Conservation (phyloP, 2,329 filamentous ascomycete genomes). For the Colletotrichum sp. region DNA sequence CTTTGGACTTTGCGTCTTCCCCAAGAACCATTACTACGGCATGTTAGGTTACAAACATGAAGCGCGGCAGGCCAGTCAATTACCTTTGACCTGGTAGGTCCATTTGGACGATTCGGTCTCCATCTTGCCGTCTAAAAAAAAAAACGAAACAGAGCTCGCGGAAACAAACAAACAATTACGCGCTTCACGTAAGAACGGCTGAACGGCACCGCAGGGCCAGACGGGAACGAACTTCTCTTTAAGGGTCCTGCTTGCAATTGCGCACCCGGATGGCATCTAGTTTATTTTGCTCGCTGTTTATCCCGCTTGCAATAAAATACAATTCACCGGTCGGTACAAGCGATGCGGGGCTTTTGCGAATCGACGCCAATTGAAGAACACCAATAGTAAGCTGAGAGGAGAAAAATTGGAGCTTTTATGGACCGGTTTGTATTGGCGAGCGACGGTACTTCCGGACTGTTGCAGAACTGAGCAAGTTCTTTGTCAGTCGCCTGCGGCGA, state of each 20-base stretch:
- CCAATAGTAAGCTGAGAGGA: neutral
- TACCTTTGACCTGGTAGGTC: neutral
- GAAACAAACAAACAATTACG: neutral
- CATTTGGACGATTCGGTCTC: neutral
- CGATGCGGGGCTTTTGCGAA: neutral
- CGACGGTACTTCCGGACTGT: neutral
- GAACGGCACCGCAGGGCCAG: neutral
- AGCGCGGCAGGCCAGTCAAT: neutral
- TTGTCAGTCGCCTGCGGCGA: neutral
- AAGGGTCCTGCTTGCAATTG: neutral
- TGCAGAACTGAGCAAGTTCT: neutral
- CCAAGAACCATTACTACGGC: neutral
- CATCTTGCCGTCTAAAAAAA: neutral
- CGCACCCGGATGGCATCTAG: neutral
- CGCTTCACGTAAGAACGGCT: neutral
- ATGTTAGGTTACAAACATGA: neutral
- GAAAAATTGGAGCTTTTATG: neutral
- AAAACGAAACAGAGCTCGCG: neutral
- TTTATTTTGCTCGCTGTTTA: neutral
- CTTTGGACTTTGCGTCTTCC: conserved; percentile 16
- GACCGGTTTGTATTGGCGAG: neutral
- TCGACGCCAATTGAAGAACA: neutral
- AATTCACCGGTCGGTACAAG: neutral
- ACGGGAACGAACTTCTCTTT: neutral
- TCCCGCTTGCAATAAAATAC: neutral